Conservation (phyloP, 208 protist genomes). For the Trypanosoma grayi region DNA sequence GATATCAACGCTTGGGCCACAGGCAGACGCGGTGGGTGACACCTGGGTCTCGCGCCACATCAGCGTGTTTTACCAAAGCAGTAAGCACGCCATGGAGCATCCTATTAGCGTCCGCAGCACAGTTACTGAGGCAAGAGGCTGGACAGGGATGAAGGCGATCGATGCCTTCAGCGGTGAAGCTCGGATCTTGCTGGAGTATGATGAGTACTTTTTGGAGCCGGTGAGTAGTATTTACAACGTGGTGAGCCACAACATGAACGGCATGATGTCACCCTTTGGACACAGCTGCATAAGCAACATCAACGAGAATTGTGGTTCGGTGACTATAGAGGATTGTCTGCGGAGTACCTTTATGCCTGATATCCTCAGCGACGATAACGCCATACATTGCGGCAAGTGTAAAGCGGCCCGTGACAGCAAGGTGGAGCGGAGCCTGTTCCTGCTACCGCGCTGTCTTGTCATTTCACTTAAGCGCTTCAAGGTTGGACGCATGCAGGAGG, state of each 20-base stretch:
- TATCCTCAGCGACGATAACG: conserved; percentile 55
- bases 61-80: background rate
- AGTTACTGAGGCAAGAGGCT: background rate
- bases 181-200: conserved; percentile 9
- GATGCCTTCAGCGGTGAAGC: background rate
- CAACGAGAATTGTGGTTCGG: background rate
- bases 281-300: background rate
- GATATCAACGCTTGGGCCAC: background rate
- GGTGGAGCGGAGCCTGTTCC: conserved; percentile 60
- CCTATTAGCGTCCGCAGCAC: background rate
- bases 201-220: background rate
- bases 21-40: background rate
- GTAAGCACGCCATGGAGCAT: background rate
- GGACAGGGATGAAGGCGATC: background rate
- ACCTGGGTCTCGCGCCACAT: background rate
- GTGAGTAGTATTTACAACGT: background rate
- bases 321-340: conserved; percentile 24
- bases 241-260: background rate
- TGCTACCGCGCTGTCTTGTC: conserved; percentile 68
- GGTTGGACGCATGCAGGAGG: conserved; percentile 43
- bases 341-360: conserved; percentile 31
- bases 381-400: conserved; percentile 71
- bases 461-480: conserved; percentile 83
- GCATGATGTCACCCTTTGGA: background rate
- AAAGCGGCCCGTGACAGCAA: conserved; percentile 53